A percentile compares a stretch with the other conserved stretches of the same genome.
phyloP scores from a whole-genome alignment of 371 early-diverging fungal genomes.

The Rhizopus sp. region DNA sequence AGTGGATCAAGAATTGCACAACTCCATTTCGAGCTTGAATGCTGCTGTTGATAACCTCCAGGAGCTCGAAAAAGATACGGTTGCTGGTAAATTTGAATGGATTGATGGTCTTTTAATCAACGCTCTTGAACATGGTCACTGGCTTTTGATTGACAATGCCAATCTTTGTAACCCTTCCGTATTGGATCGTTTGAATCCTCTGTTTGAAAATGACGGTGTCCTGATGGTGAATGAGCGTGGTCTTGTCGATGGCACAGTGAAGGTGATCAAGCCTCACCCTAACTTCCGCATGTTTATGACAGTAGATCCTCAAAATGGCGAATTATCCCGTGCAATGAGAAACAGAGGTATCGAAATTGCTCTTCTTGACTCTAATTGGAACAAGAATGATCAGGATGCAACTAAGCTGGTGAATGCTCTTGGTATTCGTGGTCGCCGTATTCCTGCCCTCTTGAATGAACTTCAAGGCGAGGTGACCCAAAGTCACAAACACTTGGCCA shows the following conservation, averaged over 20 bases:
- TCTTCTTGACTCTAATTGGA: conserved; percentile 59
- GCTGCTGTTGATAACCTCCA: conserved; percentile 36
- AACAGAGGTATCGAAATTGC: conserved; percentile 94
- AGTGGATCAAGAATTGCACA: conserved; percentile 26
- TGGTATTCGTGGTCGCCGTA: conserved; percentile 54
- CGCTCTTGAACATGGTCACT: conserved; percentile 94
- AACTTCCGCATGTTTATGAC: conserved; percentile 99
- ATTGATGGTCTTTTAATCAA: conserved; percentile 94
- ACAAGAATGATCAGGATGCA: conserved; percentile 37
- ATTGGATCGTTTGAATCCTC: conserved; percentile 92
- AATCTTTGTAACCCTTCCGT: conserved; percentile 97
- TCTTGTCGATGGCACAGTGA: conserved; percentile 77
- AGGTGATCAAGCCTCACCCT: conserved; percentile 87
- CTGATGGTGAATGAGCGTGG: conserved; percentile 93
- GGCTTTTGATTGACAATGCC: conserved; percentile 99
- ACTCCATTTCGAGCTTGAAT: conserved; percentile 14
- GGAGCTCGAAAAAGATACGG: conserved; percentile 54
- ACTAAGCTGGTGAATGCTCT: conserved; percentile 55
- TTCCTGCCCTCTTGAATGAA: conserved; percentile 34
- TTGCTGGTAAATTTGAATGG: conserved; percentile 93
- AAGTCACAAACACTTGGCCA: conserved; percentile 35
- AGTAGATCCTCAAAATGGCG: conserved; percentile 93
- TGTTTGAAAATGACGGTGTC: conserved; percentile 90
- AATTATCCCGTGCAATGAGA: conserved; percentile 96
- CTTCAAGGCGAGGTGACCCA: conserved; percentile 40